Conservation (phyloP, 495 filamentous ascomycete genomes). For the Aspergillus haitiensis region DNA sequence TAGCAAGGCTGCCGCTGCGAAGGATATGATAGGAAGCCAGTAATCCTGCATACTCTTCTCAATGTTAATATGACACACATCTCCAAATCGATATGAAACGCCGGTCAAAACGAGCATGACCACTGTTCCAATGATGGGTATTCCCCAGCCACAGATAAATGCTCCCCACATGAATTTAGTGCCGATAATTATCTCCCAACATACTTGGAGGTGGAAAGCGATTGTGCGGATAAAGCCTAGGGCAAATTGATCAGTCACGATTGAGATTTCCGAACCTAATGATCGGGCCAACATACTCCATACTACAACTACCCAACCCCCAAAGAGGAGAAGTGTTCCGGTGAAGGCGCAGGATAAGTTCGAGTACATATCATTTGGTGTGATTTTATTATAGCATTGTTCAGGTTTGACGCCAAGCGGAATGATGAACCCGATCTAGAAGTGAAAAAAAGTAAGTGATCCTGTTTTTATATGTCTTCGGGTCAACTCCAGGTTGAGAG, state of each 20-base stretch:
- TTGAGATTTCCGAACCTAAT: neutral
- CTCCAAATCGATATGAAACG: constrained; percentile 89
- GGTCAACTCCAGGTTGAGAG: neutral
- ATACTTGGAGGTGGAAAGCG: constrained; percentile 94
- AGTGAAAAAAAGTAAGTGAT: constrained; percentile 9
- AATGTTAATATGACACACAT: constrained; percentile 91
- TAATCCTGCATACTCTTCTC: constrained; percentile 75
- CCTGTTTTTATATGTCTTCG: neutral
- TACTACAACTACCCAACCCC: constrained; percentile 77
- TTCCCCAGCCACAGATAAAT: constrained; percentile 76
- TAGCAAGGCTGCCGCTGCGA: constrained; percentile 74
- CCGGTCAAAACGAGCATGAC: constrained; percentile 81
- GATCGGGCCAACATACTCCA: constrained; percentile 59
- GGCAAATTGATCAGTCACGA: constrained; percentile 12
- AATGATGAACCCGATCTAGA: constrained; percentile 73
- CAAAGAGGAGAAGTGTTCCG: constrained; percentile 78
- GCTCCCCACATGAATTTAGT: constrained; percentile 87
- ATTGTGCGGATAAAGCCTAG: constrained; percentile 81
- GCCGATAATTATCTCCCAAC: constrained; percentile 91
- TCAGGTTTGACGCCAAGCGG: constrained; percentile 77
- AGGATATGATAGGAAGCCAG: constrained; percentile 84
- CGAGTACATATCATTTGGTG: constrained; percentile 88
- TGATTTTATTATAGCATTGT: constrained; percentile 87
- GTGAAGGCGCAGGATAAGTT: constrained; percentile 82
- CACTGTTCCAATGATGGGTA: constrained; percentile 70